Percentiles rank a stretch among this genome's conserved stretches.
These are phyloP conservation scores for Leccinum huronense DNA, from an alignment of 1,284 basidiomycete species.

Conservation along the genomic window DNA sequence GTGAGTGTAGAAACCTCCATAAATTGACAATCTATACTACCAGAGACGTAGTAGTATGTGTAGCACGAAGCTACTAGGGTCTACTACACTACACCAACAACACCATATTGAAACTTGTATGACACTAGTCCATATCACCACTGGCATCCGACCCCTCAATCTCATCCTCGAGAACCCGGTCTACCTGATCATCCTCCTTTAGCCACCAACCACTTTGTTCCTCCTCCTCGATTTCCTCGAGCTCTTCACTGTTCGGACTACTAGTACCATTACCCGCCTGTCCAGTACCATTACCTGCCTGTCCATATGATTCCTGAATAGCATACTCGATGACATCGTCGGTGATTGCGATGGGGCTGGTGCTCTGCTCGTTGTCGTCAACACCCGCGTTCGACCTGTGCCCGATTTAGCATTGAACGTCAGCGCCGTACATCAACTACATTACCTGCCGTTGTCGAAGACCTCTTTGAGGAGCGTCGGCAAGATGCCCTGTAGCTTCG, in stretches of 20 bases:
- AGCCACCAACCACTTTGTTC: neutral
- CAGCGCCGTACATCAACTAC: neutral
- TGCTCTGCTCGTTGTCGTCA: neutral
- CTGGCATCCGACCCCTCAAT: neutral
- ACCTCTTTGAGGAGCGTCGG: neutral
- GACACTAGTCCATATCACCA: neutral
- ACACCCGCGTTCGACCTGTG: neutral
- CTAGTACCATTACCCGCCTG: neutral
- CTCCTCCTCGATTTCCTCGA: neutral
- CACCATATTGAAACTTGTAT: neutral
- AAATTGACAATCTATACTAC: neutral
- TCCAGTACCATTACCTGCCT: neutral
- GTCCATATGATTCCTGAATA: neutral
- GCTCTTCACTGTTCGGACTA: neutral
- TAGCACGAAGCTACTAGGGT: neutral
- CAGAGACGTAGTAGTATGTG: neutral
- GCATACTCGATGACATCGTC: neutral
- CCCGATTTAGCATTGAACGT: neutral
- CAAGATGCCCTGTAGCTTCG: neutral
- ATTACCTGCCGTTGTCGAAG: neutral
- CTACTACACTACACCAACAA: neutral
- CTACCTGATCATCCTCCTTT: neutral
- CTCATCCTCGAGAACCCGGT: neutral
- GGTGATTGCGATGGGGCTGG: neutral
- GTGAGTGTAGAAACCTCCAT: no score